These are phyloP conservation scores for Lumnitzera littorea DNA, from an alignment of 345 rosid species.

Conservation along the genomic window DNA sequence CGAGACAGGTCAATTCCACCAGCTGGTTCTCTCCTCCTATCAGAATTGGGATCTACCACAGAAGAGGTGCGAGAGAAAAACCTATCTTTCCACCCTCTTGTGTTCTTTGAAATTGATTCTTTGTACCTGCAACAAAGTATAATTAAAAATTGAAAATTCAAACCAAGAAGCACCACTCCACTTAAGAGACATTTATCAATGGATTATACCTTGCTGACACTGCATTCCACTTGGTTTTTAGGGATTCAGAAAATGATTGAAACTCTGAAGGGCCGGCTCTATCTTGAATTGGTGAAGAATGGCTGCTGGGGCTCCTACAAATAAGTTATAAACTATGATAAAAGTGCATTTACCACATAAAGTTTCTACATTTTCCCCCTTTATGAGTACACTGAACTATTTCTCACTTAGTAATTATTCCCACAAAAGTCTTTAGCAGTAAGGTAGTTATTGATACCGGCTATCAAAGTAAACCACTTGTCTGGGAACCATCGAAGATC, in stretches of 20 bases:
- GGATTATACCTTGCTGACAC: conserved; percentile 43
- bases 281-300: conserved; percentile 31
- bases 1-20: conserved; percentile 46
- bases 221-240: conserved; percentile 55
- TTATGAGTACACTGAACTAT: neutral
- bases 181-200: neutral
- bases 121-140: conserved; percentile 31
- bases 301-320: conserved; percentile 23
- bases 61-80: conserved; percentile 46
- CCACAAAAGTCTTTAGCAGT: too few relatives aligned
- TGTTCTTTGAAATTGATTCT: conserved; percentile 57
- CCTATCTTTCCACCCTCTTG: conserved; percentile 73
- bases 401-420: too few relatives aligned
- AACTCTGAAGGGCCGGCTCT: conserved; percentile 58
- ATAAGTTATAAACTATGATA: neutral
- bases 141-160: neutral
- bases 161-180: neutral
- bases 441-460: conserved; percentile 24
- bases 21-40: conserved; percentile 41
- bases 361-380: neutral
- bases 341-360: neutral
- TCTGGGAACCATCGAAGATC: conserved; percentile 21
- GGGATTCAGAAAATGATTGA: conserved; percentile 56
- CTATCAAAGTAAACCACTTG: conserved; percentile 30
- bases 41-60: conserved; percentile 35